Conservation (phyloP, 164 flowering plant genomes). For the Malania oleifera region DNA sequence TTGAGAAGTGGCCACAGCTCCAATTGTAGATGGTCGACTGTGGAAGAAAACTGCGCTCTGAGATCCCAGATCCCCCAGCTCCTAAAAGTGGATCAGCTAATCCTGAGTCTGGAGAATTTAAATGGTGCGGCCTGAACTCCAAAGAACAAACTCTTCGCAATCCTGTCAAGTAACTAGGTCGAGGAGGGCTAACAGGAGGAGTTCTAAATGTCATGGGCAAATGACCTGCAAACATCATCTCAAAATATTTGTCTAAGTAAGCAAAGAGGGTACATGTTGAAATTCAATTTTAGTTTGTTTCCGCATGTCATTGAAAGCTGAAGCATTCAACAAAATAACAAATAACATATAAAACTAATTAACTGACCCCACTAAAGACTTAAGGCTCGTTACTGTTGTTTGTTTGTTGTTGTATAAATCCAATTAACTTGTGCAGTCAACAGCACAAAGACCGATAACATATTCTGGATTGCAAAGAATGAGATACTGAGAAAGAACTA, state of each 20-base stretch:
- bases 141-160: constrained; percentile 88
- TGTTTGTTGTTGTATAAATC: too few species aligned
- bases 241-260: not conserved
- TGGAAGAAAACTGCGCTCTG: constrained; percentile 90
- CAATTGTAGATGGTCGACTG: constrained; percentile 89
- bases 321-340: too few species aligned
- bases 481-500: constrained; percentile 17
- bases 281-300: too few species aligned
- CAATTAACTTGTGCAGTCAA: too few species aligned
- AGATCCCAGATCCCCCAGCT: constrained; percentile 47
- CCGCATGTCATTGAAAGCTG: too few species aligned
- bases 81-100: constrained; percentile 88
- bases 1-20: constrained; percentile 97
- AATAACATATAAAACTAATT: too few species aligned
- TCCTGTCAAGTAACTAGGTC: constrained; percentile 62
- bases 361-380: too few species aligned
- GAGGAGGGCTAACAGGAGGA: constrained; percentile 99
- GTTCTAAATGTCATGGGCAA: constrained; percentile 86
- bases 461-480: too few species aligned
- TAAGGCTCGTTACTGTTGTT: too few species aligned
- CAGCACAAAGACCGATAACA: too few species aligned
- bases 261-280: too few species aligned
- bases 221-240: constrained; percentile 46
- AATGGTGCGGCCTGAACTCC: constrained; percentile 81
- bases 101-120: constrained; percentile 82